Conservation (phyloP, 2,329 filamentous ascomycete species). For the Trichoderma hamatum region DNA sequence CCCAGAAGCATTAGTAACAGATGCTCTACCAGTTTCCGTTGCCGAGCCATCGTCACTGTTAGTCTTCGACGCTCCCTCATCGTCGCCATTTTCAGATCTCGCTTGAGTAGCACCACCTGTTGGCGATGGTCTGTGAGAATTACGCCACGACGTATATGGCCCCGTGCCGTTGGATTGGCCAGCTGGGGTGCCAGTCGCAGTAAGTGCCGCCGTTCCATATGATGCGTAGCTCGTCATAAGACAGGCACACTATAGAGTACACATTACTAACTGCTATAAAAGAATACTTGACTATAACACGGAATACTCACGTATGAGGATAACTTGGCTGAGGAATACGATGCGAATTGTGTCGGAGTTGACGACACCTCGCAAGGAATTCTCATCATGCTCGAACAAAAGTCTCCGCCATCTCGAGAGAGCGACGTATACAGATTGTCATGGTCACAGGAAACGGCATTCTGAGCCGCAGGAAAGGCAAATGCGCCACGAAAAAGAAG, state of each 20-base stretch:
- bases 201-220: constrained; percentile 4
- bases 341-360: constrained; percentile 37
- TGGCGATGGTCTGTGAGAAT: not conserved
- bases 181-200: not conserved
- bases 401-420: constrained; percentile 32
- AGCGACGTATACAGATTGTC: constrained; percentile 41
- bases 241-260: constrained; percentile 35
- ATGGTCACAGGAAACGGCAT: constrained; percentile 31
- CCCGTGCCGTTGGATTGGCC: not conserved
- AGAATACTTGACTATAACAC: not conserved
- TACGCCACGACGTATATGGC: constrained; percentile 11
- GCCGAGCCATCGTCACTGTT: not conserved
- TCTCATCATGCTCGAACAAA: constrained; percentile 39
- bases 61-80: not conserved
- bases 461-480: constrained; percentile 25
- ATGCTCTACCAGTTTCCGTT: not conserved
- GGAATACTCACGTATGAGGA: constrained; percentile 38
- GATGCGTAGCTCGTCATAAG: constrained; percentile 29
- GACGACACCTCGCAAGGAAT: constrained; percentile 27
- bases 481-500: constrained; percentile 2
- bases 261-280: not conserved
- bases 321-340: constrained; percentile 36
- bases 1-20: not conserved
- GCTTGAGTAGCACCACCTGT: constrained; percentile 4
- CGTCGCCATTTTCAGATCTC: not conserved